Percentiles rank a stretch among this genome's conserved stretches.
phyloP scores from a whole-genome alignment of 129 eudicot species.

The Chrysanthemum lavandulifolium region DNA sequence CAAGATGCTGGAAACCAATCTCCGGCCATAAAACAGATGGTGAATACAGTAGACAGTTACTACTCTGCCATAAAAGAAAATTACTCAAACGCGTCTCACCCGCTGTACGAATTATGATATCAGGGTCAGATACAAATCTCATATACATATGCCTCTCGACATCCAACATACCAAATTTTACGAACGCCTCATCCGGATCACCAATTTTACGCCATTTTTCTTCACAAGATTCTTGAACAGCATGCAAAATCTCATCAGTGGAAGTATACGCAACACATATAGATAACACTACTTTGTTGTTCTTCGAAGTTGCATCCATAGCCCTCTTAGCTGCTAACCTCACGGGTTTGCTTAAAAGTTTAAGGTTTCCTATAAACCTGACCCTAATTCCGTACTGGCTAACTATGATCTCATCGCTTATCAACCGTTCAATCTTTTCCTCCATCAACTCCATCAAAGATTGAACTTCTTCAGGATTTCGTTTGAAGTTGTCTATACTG shows the following conservation, averaged over 20 bases:
- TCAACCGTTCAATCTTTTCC: conserved; percentile 57
- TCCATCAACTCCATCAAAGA: conserved; percentile 49
- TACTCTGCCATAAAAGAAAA: conserved; percentile 67
- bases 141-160: conserved; percentile 54
- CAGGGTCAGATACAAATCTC: conserved; percentile 24
- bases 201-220: conserved; percentile 28
- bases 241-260: conserved; percentile 55
- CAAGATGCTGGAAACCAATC: conserved; percentile 10
- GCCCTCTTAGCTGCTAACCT: conserved; percentile 54
- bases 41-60: conserved; percentile 37
- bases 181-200: conserved; percentile 12
- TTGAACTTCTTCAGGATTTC: conserved; percentile 69
- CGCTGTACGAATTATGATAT: conserved; percentile 43
- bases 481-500: conserved; percentile 70
- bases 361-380: conserved; percentile 49
- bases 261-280: conserved; percentile 64
- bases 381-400: conserved; percentile 56
- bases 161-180: conserved; percentile 30
- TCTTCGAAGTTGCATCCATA: conserved; percentile 46
- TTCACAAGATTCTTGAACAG: conserved; percentile 41
- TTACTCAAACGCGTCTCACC: conserved; percentile 68
- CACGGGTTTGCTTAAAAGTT: conserved; percentile 39
- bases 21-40: conserved; percentile 27
- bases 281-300: conserved; percentile 40
- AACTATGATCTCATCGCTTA: conserved; percentile 50